Conservation (phyloP, 768 basidiomycete species). For the Agaricus subrufescens region DNA sequence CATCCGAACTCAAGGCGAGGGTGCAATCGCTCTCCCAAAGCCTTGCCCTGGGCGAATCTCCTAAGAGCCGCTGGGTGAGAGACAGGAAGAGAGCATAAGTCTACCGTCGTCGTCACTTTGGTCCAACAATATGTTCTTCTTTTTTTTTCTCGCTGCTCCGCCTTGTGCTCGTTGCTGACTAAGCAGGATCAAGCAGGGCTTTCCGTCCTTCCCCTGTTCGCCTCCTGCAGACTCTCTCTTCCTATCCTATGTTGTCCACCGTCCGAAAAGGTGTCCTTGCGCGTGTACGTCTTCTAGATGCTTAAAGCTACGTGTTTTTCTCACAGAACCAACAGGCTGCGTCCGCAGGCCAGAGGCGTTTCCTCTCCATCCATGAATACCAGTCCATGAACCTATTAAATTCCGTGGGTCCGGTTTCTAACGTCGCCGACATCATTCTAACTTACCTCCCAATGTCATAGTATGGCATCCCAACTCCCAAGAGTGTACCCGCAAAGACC, state of each 20-base stretch:
- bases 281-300: conserved; percentile 41
- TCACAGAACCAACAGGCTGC: conserved; percentile 36
- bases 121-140: conserved; percentile 20
- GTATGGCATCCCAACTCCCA: conserved; percentile 96
- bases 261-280: conserved; percentile 60
- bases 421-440: background rate
- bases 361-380: conserved; percentile 96
- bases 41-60: conserved; percentile 32
- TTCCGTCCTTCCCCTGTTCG: background rate
- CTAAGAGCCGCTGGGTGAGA: conserved; percentile 48
- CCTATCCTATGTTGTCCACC: conserved; percentile 57
- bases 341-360: conserved; percentile 82
- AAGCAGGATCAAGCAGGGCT: conserved; percentile 20
- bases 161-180: conserved; percentile 36
- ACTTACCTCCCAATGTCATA: conserved; percentile 24
- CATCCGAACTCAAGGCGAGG: conserved; percentile 81
- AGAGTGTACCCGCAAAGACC: conserved; percentile 81
- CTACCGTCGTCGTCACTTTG: conserved; percentile 84
- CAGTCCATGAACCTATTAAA: conserved; percentile 95
- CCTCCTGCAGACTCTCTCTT: conserved; percentile 15
- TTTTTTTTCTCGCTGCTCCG: background rate
- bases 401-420: conserved; percentile 49
- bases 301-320: background rate
- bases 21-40: conserved; percentile 59
- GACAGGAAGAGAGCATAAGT: conserved; percentile 53